Percentiles rank a stretch among this genome's conserved stretches.
Conservation (phyloP, 169 alveolate genomes). For the Condylostoma magnum region DNA sequence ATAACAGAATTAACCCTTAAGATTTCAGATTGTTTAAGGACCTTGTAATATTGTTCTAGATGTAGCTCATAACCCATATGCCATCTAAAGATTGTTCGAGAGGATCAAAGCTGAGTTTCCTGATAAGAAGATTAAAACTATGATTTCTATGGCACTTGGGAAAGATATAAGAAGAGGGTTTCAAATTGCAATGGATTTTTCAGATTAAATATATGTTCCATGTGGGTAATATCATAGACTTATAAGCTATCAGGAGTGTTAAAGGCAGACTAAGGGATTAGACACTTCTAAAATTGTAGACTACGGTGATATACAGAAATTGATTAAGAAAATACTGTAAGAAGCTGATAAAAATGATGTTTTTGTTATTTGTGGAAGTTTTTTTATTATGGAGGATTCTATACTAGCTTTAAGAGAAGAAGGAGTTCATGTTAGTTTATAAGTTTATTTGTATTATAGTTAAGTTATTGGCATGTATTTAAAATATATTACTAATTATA, state of each 20-base stretch:
- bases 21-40: constrained; percentile 45
- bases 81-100: constrained; percentile 71
- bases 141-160: constrained; percentile 40
- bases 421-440: no score
- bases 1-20: constrained; percentile 52
- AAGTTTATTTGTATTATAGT: no score
- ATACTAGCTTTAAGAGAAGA: no score
- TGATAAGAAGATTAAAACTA: constrained; percentile 5
- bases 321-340: neutral
- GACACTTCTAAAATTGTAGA: neutral
- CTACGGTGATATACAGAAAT: neutral
- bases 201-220: constrained; percentile 25
- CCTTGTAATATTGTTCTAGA: constrained; percentile 72
- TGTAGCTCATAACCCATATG: constrained; percentile 86
- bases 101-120: constrained; percentile 35
- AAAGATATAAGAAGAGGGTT: constrained; percentile 33
- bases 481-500: no score
- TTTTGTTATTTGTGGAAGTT: constrained; percentile 46
- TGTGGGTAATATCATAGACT: constrained; percentile 35
- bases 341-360: constrained; percentile 31
- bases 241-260: constrained; percentile 4
- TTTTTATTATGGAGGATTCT: constrained; percentile 47
- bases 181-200: neutral
- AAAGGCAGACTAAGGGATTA: neutral
- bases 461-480: no score